These are phyloP conservation scores for Coemansia furcata DNA, from an alignment of 192 early-diverging fungal genomes.

Conservation along the genomic window DNA sequence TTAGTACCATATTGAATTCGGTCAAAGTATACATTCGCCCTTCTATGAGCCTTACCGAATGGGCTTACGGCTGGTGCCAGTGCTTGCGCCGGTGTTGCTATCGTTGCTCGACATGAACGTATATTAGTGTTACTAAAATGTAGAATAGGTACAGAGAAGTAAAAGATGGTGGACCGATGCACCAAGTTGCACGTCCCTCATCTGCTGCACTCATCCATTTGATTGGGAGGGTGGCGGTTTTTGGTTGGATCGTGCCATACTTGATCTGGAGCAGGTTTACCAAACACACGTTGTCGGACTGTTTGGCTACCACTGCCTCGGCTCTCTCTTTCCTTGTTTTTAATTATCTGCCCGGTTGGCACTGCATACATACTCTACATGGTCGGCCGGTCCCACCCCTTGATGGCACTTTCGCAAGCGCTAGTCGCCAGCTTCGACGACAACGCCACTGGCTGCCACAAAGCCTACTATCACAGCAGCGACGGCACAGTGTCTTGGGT, in stretches of 20 bases:
- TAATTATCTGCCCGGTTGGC: not conserved
- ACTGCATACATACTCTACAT: not conserved
- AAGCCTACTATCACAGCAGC: slow-evolving; percentile 5
- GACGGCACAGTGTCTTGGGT: slow-evolving; percentile 23
- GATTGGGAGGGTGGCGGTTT: not conserved
- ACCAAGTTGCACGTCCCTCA: not conserved
- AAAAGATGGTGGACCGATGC: not conserved
- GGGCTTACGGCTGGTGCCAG: slow-evolving; percentile 40
- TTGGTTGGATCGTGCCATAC: not conserved
- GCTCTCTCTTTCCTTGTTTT: not conserved
- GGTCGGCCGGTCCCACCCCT: not conserved
- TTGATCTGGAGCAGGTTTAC: not conserved
- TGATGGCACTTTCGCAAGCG: not conserved
- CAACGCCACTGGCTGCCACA: slow-evolving; percentile 20
- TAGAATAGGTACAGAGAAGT: not conserved
- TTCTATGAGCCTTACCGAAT: slow-evolving; percentile 34
- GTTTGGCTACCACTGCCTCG: not conserved
- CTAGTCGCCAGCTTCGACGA: slow-evolving; percentile 30
- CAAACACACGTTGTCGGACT: not conserved
- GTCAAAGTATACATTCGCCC: not conserved
- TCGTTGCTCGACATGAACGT: not conserved
- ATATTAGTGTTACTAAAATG: not conserved
- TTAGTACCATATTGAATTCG: not conserved
- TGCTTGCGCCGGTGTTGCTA: slow-evolving; percentile 3
- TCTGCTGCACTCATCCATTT: not conserved